A percentile compares a stretch with the other conserved stretches of the same genome.
phyloP scores from a whole-genome alignment of 2,329 filamentous ascomycete species.

The Tolypocladium inflatum region DNA sequence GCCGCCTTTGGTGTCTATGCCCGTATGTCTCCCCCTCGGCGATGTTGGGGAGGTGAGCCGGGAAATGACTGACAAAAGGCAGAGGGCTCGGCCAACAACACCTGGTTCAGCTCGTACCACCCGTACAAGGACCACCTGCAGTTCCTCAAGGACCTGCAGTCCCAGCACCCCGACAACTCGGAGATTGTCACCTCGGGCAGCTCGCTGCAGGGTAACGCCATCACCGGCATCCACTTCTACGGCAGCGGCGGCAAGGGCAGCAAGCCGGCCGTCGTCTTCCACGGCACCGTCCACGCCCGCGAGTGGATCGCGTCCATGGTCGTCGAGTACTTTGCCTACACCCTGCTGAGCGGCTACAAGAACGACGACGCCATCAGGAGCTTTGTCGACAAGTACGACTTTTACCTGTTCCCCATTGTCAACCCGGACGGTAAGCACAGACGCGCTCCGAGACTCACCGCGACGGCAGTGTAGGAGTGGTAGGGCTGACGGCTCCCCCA shows the following conservation, averaged over 20 bases:
- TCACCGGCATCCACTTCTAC: constrained; percentile 53
- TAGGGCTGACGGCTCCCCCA: constrained; percentile 7
- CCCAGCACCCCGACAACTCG: constrained; percentile 31
- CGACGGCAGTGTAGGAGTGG: neutral
- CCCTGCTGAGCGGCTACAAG: constrained; percentile 36
- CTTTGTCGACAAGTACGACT: constrained; percentile 53
- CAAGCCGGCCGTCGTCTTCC: constrained; percentile 45
- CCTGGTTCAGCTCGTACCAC: constrained; percentile 47
- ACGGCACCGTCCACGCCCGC: constrained; percentile 49
- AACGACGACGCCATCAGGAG: constrained; percentile 25
- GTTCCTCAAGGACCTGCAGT: constrained; percentile 36
- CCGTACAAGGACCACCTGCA: constrained; percentile 38
- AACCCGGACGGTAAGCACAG: constrained; percentile 45
- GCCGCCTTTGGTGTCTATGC: constrained; percentile 17
- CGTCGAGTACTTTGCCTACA: constrained; percentile 42
- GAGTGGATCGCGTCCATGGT: constrained; percentile 52
- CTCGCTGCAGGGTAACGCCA: constrained; percentile 38
- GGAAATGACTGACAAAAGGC: neutral
- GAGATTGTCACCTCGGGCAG: constrained; percentile 39
- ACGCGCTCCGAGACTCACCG: neutral
- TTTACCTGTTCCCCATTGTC: constrained; percentile 54
- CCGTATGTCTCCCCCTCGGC: constrained; percentile 12
- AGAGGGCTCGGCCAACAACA: constrained; percentile 15
- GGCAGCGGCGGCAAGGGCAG: constrained; percentile 31
- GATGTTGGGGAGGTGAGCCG: neutral